Base-by-base conservation (phyloP, 495 filamentous ascomycete species). In the Penicillium alfredii region DNA sequence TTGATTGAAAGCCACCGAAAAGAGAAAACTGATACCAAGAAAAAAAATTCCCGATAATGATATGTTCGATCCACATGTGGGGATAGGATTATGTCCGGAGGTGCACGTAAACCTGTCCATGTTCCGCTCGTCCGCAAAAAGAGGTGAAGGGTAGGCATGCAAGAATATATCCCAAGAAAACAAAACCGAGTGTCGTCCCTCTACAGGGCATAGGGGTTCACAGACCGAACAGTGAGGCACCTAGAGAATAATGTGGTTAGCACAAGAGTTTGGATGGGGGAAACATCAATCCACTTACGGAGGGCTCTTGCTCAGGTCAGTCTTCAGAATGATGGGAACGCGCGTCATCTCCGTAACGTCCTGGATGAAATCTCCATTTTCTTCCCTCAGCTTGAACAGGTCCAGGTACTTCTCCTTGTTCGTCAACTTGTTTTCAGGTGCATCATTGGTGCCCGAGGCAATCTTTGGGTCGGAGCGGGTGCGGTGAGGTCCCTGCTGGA, bases 301-400 rank as follows among this genome's bases (percentile, higher is more conserved):
- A 66, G 92, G 92, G 61, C 92, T 97, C 83, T 97, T 98, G 71
- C 74, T 86, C 51, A 98, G 74, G 65, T 98, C 92, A 21, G 92
- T 98, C 80, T 96, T 98, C 33, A 98, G 66, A 51, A 97, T 94
- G 40, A 98, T 85, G 3, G 92, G 92, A 33, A 98, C 86, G 37
- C 88, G 74, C 22, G 88, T 90, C 87, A 98, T 95, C 73, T 98
- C 92, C 16, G 79, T 87, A 42, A 98, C 88, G 59, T 97, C 92
- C 60, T 98, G 92, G 51, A 98, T 94, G 67, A 93, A 89, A 35
- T 96, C 87, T 21, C 93, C 88, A 44, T 84, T 82, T 64, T 93
- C 88, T 53, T 98, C 93, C 28, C 93, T 71, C 49, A 98, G 68
- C 49, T 80, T 81, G 69, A 98, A 97, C 32, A 88, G 69, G 51